phyloP scores from a whole-genome alignment of 2,329 filamentous ascomycete genomes.

The Fusarium mundagurra region DNA sequence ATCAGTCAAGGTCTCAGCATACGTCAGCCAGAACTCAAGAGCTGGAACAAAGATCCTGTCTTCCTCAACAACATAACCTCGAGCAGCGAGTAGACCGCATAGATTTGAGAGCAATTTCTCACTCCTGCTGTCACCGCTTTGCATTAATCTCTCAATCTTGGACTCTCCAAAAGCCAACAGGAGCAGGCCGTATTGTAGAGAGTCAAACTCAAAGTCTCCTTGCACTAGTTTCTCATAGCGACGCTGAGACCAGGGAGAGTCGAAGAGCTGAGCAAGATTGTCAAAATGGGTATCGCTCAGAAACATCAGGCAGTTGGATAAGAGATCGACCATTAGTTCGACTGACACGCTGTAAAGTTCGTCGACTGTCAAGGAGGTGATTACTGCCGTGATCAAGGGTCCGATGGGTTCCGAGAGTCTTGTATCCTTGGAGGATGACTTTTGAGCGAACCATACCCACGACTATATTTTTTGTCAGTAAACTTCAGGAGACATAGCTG shows the following conservation, averaged over 20 bases:
- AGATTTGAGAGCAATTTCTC: conserved; percentile 66
- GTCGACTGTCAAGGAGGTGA: conserved; percentile 68
- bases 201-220: conserved; percentile 72
- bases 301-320: conserved; percentile 72
- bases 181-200: conserved; percentile 72
- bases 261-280: conserved; percentile 67
- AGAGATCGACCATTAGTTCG: conserved; percentile 71
- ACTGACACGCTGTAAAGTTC: conserved; percentile 68
- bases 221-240: conserved; percentile 65
- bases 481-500: not conserved
- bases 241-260: conserved; percentile 66
- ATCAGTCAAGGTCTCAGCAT: conserved; percentile 75
- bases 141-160: conserved; percentile 68
- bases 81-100: conserved; percentile 71
- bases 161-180: conserved; percentile 76
- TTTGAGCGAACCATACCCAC: conserved; percentile 79
- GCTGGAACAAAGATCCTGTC: conserved; percentile 79
- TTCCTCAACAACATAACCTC: conserved; percentile 75
- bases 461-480: conserved; percentile 56
- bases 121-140: conserved; percentile 59
- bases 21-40: conserved; percentile 84
- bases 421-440: conserved; percentile 65
- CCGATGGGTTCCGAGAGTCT: conserved; percentile 68
- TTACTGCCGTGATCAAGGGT: conserved; percentile 66
- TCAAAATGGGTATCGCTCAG: conserved; percentile 68